Base-by-base conservation (phyloP, 768 basidiomycete genomes). In the Obba rivulosa region DNA sequence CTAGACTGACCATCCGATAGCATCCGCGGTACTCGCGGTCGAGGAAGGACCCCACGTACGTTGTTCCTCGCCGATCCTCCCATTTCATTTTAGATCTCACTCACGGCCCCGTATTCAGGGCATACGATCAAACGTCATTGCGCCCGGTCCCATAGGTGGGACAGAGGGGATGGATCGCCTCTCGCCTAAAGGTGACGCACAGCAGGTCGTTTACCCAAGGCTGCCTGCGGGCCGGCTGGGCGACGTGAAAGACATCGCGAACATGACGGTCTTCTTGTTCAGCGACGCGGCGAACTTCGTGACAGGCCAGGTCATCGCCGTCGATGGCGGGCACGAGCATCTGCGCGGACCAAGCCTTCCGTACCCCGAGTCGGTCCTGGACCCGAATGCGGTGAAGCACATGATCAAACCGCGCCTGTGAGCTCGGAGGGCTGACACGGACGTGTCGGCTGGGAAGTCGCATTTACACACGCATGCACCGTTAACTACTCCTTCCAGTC, bases 51-150 rank as follows among this genome's bases (percentile, higher is more conserved):
- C 94, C 3, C 78, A 81, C 57, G 62, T 63, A 48, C 58, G 62
- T n/a, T n/a, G n/a, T 53, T n/a, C 40, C 43, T 36, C 39, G 42
- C 35, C 31, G 44, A 34, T 23, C 24, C 13, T 21, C 43, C 24
- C 18, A 22, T 34, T 18, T 17, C 14, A 22, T 17, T 23, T 38
- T 3, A 34, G 34, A 24, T 38, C 40, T 20, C 2, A 13, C 43
- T 2, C 14, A 13, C 43, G 31, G 34, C 36, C 21, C 24, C 23
- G 20, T 37, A 20, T 18, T 20, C 47, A 62, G 63, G 95, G 95
- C n/a, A 82, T 98, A 17, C 83, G 94, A 40, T 89, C 90, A 16
- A 96, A 92, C 57, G 81, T 88, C 41, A 82, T 92, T 56, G 77
- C 89, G 3, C 90, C 91, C 4, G 87, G 93, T 3, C 83, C 88